Percentiles rank a stretch among this genome's conserved stretches.
Conservation (phyloP, 371 early-diverging fungal species). For the Mortierella sp. region DNA sequence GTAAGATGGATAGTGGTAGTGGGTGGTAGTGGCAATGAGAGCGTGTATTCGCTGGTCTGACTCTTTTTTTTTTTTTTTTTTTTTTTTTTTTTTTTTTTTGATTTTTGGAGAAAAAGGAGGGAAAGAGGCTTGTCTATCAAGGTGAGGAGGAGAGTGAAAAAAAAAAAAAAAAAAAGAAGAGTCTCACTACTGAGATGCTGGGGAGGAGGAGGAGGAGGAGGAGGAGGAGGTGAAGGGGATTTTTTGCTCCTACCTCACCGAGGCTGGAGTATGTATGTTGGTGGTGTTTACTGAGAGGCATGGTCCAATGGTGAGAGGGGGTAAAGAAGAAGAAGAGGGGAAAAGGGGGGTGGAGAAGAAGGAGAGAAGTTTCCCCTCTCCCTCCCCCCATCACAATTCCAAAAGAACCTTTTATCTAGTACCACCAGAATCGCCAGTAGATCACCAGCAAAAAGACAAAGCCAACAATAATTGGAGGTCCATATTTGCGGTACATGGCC, state of each 20-base stretch:
- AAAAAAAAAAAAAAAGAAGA: neutral
- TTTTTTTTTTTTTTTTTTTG: neutral
- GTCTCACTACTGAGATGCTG: neutral
- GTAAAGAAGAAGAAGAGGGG: too few species aligned
- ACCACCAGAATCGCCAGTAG: slow-evolving; percentile 78
- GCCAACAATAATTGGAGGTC: slow-evolving; percentile 85
- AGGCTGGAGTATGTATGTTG: too few species aligned
- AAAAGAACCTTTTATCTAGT: slow-evolving; percentile 41
- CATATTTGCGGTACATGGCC: slow-evolving; percentile 94
- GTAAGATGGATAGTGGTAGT: too few species aligned
- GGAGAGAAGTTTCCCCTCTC: too few species aligned
- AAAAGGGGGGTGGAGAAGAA: too few species aligned
- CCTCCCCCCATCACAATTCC: too few species aligned
- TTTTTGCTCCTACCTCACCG: too few species aligned
- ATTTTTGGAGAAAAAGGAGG: neutral
- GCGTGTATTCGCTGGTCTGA: neutral
- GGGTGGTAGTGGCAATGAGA: too few species aligned
- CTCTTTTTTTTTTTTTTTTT: neutral
- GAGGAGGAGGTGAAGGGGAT: neutral
- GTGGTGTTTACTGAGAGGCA: too few species aligned
- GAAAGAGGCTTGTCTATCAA: neutral
- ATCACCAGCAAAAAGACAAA: slow-evolving; percentile 84
- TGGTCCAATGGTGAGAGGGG: too few species aligned
- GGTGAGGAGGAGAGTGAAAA: neutral
- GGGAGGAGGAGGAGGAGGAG: neutral